Conservation (phyloP, 441 rosid species). For the Pelargonium australe region DNA sequence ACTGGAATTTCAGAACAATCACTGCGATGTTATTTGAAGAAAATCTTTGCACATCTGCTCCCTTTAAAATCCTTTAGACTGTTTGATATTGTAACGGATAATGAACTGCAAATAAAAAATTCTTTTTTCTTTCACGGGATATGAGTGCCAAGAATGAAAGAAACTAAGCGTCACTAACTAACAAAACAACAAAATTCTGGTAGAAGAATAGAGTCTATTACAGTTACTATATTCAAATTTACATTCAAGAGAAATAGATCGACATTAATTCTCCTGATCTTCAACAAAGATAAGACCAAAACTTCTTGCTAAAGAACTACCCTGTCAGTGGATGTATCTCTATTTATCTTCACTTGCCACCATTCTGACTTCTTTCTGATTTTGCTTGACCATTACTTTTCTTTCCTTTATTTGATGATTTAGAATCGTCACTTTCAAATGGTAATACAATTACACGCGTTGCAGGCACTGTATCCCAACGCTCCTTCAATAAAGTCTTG, state of each 20-base stretch:
- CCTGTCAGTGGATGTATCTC: background rate
- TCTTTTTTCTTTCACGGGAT: background rate
- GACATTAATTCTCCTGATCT: background rate
- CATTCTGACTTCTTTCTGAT: conserved; percentile 29
- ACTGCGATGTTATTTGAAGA: background rate
- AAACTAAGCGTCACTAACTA: background rate
- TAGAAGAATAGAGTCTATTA: background rate
- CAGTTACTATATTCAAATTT: background rate
- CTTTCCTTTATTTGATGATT: conserved; percentile 29
- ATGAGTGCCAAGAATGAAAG: background rate
- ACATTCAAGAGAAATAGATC: background rate
- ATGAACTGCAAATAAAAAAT: background rate
- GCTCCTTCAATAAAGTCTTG: conserved; percentile 53
- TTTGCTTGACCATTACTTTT: conserved; percentile 31
- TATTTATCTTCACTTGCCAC: conserved; percentile 20
- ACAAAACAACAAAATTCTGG: background rate
- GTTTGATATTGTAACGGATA: background rate
- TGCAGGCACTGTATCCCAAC: conserved; percentile 85
- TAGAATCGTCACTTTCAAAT: conserved; percentile 40
- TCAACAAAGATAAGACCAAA: background rate
- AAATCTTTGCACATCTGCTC: background rate
- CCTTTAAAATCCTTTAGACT: background rate
- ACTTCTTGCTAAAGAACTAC: background rate
- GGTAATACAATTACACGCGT: conserved; percentile 79
- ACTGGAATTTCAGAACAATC: background rate